A percentile compares a stretch with the other conserved stretches of the same genome.
These are phyloP conservation scores for Paradendryphiella salina DNA, from an alignment of 2,329 filamentous ascomycete genomes.

Conservation along the genomic window DNA sequence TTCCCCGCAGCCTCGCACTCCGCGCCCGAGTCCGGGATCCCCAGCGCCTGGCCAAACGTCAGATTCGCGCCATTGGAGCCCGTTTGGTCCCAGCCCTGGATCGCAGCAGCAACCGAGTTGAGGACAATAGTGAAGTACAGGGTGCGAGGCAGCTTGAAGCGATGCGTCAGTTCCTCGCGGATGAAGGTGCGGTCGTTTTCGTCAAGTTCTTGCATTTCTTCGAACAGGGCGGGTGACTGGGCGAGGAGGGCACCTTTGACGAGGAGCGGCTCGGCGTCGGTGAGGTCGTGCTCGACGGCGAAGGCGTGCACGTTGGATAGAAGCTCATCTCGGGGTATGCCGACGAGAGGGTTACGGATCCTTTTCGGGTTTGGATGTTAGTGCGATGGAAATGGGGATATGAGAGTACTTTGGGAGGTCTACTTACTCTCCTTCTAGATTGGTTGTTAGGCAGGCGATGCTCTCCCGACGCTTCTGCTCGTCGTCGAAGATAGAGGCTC, in stretches of 20 bases:
- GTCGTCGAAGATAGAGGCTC: slow-evolving; percentile 28
- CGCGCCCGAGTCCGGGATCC: slow-evolving; percentile 33
- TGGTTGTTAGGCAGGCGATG: slow-evolving; percentile 32
- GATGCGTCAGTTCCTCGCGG: slow-evolving; percentile 64
- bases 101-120: slow-evolving; percentile 71
- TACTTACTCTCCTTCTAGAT: slow-evolving; percentile 42
- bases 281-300: slow-evolving; percentile 61
- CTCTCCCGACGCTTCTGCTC: slow-evolving; percentile 32
- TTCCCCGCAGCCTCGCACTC: slow-evolving; percentile 29
- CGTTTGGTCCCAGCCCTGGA: slow-evolving; percentile 68
- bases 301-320: slow-evolving; percentile 63
- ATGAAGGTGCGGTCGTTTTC: slow-evolving; percentile 64
- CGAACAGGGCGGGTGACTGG: slow-evolving; percentile 66
- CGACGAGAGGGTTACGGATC: slow-evolving; percentile 61
- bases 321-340: slow-evolving; percentile 57
- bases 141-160: slow-evolving; percentile 60
- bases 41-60: slow-evolving; percentile 55
- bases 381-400: not conserved
- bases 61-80: slow-evolving; percentile 57
- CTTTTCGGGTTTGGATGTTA: slow-evolving; percentile 39
- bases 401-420: not conserved
- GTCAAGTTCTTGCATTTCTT: slow-evolving; percentile 64
- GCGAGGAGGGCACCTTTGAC: slow-evolving; percentile 66
- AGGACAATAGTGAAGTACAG: slow-evolving; percentile 68
- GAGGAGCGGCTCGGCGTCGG: slow-evolving; percentile 61